These are phyloP conservation scores for Oryza meyeriana DNA, from an alignment of 176 grass and related monocot species.

Conservation along the genomic window DNA sequence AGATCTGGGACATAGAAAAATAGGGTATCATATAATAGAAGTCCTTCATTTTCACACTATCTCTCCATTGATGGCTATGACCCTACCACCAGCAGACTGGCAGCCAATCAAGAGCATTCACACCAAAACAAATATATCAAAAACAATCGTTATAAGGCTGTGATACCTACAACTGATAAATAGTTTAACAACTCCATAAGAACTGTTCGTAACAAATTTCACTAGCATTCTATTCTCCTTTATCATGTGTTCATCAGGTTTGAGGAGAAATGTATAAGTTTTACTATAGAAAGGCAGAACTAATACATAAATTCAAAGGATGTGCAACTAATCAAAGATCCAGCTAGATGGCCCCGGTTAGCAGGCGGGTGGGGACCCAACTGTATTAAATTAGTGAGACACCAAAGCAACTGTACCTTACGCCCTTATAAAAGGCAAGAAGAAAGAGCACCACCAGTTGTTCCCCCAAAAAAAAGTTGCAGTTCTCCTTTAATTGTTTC, in stretches of 20 bases:
- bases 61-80: not conserved
- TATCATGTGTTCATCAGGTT: not conserved
- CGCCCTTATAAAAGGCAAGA: constrained; percentile 22
- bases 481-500: constrained; percentile 31
- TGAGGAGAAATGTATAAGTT: constrained; percentile 14
- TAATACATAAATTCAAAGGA: constrained; percentile 22
- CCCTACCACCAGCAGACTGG: not conserved
- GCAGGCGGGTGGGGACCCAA: constrained; percentile 3
- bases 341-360: constrained; percentile 18
- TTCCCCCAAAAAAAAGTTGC: not conserved
- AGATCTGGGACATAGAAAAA: not conserved
- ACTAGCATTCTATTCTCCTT: not conserved
- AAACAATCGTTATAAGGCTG: not conserved
- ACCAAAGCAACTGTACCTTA: constrained; percentile 11
- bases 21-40: not conserved
- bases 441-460: constrained; percentile 18
- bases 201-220: not conserved
- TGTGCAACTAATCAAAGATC: constrained; percentile 13
- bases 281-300: not conserved
- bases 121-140: not conserved
- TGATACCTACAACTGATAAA: not conserved
- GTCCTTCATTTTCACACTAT: not conserved
- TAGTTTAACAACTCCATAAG: not conserved
- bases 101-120: constrained; percentile 8
- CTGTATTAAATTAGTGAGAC: not conserved